These are phyloP conservation scores for Aspergillus chevalieri DNA, from an alignment of 2,329 filamentous ascomycete species.

Conservation along the genomic window DNA sequence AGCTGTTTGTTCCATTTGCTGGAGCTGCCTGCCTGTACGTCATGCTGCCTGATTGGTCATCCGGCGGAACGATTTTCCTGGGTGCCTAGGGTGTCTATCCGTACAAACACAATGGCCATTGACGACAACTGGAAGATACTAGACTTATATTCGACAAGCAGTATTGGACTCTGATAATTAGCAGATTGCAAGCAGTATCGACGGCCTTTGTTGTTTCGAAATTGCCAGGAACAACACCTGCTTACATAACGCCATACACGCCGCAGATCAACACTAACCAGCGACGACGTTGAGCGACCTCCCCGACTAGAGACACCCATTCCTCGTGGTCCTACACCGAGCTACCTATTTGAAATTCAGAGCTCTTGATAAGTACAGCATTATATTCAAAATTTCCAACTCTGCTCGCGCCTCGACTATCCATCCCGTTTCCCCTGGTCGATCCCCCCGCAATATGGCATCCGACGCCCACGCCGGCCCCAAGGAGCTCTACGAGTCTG, in stretches of 20 bases:
- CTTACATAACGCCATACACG: slow-evolving; percentile 11
- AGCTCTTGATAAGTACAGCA: too few species aligned
- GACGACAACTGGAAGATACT: background rate
- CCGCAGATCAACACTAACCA: background rate
- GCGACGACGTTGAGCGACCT: background rate
- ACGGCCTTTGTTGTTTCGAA: background rate
- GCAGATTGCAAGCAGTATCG: background rate
- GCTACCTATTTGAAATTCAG: background rate
- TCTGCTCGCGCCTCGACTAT: background rate
- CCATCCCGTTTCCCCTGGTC: background rate
- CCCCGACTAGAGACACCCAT: background rate
- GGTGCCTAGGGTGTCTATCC: background rate
- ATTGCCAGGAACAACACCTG: slow-evolving; percentile 1
- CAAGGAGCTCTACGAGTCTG: slow-evolving; percentile 37
- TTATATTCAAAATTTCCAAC: background rate
- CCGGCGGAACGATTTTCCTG: slow-evolving; percentile 12
- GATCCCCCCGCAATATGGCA: slow-evolving; percentile 22
- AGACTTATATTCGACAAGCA: background rate
- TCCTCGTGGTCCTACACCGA: background rate
- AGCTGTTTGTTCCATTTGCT: slow-evolving; percentile 2
- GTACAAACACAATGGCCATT: background rate
- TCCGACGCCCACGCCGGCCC: slow-evolving; percentile 25
- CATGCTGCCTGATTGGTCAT: slow-evolving; percentile 35
- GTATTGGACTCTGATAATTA: background rate
- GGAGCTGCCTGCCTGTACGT: slow-evolving; percentile 22